These are phyloP conservation scores for Eimeria brunetti DNA, from an alignment of 169 alveolate species.

Conservation along the genomic window DNA sequence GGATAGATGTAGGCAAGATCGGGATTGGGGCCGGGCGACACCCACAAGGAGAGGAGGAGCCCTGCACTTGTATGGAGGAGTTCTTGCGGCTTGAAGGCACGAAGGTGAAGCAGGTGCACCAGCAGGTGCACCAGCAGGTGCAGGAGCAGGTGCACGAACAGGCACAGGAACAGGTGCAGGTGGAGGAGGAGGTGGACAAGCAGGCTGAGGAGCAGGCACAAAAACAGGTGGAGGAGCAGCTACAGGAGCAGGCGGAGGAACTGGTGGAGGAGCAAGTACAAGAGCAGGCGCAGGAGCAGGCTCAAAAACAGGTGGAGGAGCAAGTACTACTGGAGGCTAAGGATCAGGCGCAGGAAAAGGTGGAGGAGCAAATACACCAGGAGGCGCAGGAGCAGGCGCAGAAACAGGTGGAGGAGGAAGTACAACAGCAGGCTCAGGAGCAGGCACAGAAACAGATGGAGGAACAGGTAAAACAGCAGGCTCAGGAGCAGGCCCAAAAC, in stretches of 20 bases:
- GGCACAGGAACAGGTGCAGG: neutral
- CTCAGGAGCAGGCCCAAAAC: too few species aligned
- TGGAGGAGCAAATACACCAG: neutral
- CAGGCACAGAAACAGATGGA: neutral
- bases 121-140: neutral
- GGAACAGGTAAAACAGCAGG: neutral
- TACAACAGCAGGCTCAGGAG: neutral
- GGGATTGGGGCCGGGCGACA: neutral
- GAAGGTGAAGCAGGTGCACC: too few species aligned
- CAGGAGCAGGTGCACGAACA: neutral
- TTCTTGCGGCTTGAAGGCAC: neutral
- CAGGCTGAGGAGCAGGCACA: too few species aligned
- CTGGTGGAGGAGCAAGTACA: neutral
- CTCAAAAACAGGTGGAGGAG: neutral
- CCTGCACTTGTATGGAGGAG: neutral
- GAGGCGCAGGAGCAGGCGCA: neutral
- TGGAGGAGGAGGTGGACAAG: neutral
- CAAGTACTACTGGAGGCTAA: neutral
- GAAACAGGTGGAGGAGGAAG: too few species aligned
- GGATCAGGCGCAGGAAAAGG: too few species aligned
- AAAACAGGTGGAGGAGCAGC: neutral
- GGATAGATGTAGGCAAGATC: slow-evolving; percentile 1
- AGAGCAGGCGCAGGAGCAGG: too few species aligned
- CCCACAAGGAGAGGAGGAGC: neutral
- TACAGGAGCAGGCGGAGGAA: too few species aligned